A percentile compares a stretch with the other conserved stretches of the same genome.
Evolutionary conservation across 805 yeast genomes (phyloP).

Genomic region (Cephaloascus fragrans): DNA sequence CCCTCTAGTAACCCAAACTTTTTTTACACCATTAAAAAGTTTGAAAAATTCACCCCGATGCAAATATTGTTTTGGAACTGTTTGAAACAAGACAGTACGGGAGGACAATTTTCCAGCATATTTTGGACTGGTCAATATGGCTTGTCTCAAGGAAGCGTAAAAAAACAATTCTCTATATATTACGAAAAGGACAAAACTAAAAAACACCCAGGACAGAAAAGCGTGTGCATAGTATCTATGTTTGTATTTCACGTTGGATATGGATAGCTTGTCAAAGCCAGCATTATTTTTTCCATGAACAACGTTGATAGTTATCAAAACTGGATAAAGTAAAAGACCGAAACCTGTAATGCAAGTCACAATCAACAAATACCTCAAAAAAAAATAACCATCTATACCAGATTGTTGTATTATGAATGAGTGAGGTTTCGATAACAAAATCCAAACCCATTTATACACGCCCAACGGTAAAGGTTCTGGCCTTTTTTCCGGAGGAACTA

Average conservation of each 20-base stretch:
- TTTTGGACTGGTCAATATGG: constrained; percentile 70
- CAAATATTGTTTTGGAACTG: constrained; percentile 67
- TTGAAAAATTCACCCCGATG: constrained; percentile 65
- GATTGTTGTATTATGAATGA: constrained; percentile 74
- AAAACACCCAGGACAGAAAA: constrained; percentile 70
- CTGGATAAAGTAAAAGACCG: constrained; percentile 49
- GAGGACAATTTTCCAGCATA: constrained; percentile 68
- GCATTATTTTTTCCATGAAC: constrained; percentile 46
- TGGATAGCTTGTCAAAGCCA: constrained; percentile 72
- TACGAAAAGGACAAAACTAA: constrained; percentile 57
- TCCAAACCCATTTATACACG: constrained; percentile 58
- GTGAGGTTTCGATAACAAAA: constrained; percentile 57
- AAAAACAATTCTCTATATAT: constrained; percentile 77
- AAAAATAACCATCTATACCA: constrained; percentile 92
- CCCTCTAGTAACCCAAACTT: constrained; percentile 74
- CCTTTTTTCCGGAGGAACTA: constrained; percentile 46
- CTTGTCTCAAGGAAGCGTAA: constrained; percentile 68
- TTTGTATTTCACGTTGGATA: constrained; percentile 55
- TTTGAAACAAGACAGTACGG: constrained; percentile 75
- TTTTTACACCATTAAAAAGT: constrained; percentile 73
- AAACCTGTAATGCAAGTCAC: constrained; percentile 43
- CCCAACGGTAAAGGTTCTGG: constrained; percentile 73
- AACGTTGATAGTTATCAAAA: constrained; percentile 80
- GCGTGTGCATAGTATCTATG: constrained; percentile 81
- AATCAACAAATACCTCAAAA: constrained; percentile 64